Evolutionary conservation across 2,329 filamentous ascomycete genomes (phyloP).

Genomic region (Neodidymelliopsis sp.): DNA sequence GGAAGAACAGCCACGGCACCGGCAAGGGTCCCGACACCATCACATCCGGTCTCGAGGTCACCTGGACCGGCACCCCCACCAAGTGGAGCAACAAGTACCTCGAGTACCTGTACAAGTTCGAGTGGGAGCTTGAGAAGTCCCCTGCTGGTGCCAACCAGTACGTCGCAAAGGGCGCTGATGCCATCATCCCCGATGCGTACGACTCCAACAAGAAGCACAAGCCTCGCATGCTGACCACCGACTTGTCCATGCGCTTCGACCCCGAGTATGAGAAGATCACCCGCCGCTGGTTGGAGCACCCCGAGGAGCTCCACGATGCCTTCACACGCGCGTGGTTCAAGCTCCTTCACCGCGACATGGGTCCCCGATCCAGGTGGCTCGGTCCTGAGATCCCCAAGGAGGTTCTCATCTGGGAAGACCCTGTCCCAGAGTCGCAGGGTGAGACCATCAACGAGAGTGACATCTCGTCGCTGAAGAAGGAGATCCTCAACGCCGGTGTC

Average conservation of each 20-base stretch:
- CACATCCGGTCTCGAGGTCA: slow-evolving; percentile 80
- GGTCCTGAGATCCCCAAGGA: slow-evolving; percentile 78
- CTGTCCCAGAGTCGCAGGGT: slow-evolving; percentile 67
- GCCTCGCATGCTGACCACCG: slow-evolving; percentile 79
- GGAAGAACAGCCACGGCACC: slow-evolving; percentile 68
- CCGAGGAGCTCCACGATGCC: slow-evolving; percentile 71
- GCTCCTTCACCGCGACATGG: slow-evolving; percentile 81
- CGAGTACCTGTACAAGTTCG: slow-evolving; percentile 78
- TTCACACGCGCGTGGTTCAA: slow-evolving; percentile 84
- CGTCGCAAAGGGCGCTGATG: slow-evolving; percentile 72
- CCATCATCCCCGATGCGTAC: slow-evolving; percentile 74
- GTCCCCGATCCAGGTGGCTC: slow-evolving; percentile 73
- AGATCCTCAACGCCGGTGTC: slow-evolving; percentile 70
- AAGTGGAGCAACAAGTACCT: slow-evolving; percentile 80
- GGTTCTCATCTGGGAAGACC: slow-evolving; percentile 77
- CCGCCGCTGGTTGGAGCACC: slow-evolving; percentile 72
- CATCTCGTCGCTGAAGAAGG: slow-evolving; percentile 70
- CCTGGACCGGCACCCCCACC: slow-evolving; percentile 77
- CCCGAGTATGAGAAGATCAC: slow-evolving; percentile 79
- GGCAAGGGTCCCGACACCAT: slow-evolving; percentile 77
- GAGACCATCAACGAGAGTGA: slow-evolving; percentile 69
- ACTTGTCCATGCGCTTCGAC: slow-evolving; percentile 75
- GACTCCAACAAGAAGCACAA: slow-evolving; percentile 74
- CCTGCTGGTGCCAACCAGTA: slow-evolving; percentile 80
- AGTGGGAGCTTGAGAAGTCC: slow-evolving; percentile 79